Evolutionary conservation across 176 grass and related monocot species (phyloP).

Genomic region (Carex cristatella): DNA sequence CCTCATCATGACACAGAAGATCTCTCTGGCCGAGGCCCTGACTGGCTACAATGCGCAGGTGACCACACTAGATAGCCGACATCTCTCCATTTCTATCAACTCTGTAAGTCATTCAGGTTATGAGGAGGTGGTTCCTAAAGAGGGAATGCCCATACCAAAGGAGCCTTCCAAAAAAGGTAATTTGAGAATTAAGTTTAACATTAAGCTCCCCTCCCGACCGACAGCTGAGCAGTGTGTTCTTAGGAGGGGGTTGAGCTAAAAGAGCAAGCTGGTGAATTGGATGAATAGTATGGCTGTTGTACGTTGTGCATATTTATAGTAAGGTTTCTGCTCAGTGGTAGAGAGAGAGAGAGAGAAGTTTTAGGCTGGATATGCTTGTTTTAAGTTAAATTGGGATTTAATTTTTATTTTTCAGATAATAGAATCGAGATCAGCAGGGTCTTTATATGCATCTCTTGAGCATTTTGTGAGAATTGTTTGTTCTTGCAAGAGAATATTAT

Average conservation of each 20-base stretch:
- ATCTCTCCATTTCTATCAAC: constrained; percentile 34
- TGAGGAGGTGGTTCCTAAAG: constrained; percentile 51
- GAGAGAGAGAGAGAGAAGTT: not conserved
- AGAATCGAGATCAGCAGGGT: not conserved
- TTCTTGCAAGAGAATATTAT: not conserved
- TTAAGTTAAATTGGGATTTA: constrained; percentile 4
- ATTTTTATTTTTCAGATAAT: not conserved
- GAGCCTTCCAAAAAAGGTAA: constrained; percentile 56
- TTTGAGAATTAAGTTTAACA: constrained; percentile 64
- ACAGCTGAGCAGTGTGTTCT: constrained; percentile 45
- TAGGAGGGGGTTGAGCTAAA: constrained; percentile 5
- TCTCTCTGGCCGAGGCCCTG: constrained; percentile 54
- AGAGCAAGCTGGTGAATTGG: not conserved
- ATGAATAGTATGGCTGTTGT: constrained; percentile 12
- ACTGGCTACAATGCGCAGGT: constrained; percentile 42
- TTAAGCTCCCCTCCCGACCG: constrained; percentile 50
- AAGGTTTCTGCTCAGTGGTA: not conserved
- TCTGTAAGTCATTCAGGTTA: constrained; percentile 42
- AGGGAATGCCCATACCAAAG: constrained; percentile 65
- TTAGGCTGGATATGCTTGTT: constrained; percentile 9
- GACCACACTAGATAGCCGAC: constrained; percentile 51
- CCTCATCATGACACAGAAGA: constrained; percentile 59
- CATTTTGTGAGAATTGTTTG: not conserved
- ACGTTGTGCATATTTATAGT: constrained; percentile 18
- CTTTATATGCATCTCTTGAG: not conserved